phyloP scores from a whole-genome alignment of 805 yeast genomes.

The Metschnikowia proteae region DNA sequence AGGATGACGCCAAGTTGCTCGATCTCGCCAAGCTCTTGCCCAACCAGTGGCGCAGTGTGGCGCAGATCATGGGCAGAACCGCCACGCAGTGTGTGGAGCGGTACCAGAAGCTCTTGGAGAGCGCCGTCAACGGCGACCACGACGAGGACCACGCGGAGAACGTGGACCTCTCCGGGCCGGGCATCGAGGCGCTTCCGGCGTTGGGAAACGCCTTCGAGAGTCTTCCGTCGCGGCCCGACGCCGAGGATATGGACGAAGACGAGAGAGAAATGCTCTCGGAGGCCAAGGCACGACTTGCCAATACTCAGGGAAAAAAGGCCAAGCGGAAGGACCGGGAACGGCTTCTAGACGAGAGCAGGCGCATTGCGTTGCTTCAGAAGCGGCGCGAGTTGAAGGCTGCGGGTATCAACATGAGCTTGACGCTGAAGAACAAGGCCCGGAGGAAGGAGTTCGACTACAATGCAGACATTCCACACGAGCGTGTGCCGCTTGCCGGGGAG shows the following conservation, averaged over 20 bases:
- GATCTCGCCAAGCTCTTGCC: conserved; percentile 69
- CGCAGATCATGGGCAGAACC: conserved; percentile 75
- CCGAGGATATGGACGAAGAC: conserved; percentile 76
- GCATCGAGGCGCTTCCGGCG: conserved; percentile 48
- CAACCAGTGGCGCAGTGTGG: conserved; percentile 93
- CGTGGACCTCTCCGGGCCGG: conserved; percentile 45
- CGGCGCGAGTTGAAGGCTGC: conserved; percentile 80
- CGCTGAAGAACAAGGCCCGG: conserved; percentile 49
- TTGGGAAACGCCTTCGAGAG: conserved; percentile 58
- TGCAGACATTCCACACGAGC: conserved; percentile 78
- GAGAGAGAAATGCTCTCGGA: conserved; percentile 92
- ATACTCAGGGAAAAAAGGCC: conserved; percentile 93
- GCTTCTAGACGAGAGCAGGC: conserved; percentile 69
- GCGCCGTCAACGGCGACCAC: conserved; percentile 25
- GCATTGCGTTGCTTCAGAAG: conserved; percentile 73
- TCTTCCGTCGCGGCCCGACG: conserved; percentile 78
- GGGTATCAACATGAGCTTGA: conserved; percentile 56
- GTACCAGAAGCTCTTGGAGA: conserved; percentile 68
- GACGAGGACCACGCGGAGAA: conserved; percentile 24
- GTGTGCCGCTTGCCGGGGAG: conserved; percentile 60
- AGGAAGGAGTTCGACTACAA: conserved; percentile 73
- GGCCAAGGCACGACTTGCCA: conserved; percentile 86
- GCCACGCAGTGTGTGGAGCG: conserved; percentile 84
- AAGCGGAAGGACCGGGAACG: conserved; percentile 85
- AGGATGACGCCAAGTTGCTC: conserved; percentile 72